phyloP scores from a whole-genome alignment of 2,329 filamentous ascomycete species.

The Coniochaeta prunicola region DNA sequence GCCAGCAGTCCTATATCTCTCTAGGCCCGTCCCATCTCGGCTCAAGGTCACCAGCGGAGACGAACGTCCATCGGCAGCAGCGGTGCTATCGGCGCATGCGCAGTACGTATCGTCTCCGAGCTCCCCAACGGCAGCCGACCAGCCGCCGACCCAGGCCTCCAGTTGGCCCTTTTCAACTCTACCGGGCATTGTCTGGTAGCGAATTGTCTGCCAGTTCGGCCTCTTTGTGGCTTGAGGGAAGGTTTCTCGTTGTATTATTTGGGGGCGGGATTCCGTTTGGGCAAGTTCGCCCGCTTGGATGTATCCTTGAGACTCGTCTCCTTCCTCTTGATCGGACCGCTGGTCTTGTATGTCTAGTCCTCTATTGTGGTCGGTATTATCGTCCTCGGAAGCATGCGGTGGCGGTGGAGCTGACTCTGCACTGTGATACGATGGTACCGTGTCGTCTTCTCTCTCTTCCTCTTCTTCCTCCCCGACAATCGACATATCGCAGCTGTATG shows the following conservation, averaged over 20 bases:
- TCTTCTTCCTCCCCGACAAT: not conserved
- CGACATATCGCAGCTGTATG: constrained; percentile 7
- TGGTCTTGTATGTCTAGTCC: not conserved
- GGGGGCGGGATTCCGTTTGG: not conserved
- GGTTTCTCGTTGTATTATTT: not conserved
- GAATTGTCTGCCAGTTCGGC: constrained; percentile 13
- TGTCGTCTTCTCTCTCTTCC: not conserved
- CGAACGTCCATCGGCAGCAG: not conserved
- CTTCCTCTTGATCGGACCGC: not conserved
- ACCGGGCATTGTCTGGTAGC: constrained; percentile 14
- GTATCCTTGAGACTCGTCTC: not conserved
- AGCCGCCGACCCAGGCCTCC: constrained; percentile 12
- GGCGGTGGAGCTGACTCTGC: not conserved
- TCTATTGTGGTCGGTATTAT: not conserved
- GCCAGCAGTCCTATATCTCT: no score
- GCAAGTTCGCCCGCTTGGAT: not conserved
- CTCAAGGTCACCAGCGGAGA: not conserved
- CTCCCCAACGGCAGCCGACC: constrained; percentile 14
- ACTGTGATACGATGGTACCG: not conserved
- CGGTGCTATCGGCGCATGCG: constrained; percentile 12
- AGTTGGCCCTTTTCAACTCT: not conserved
- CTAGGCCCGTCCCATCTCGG: not conserved
- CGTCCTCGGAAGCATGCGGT: not conserved
- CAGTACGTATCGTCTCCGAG: constrained; percentile 16
- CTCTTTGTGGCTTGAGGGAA: not conserved